Conservation (phyloP, 345 rosid genomes). For the Eucalyptus lansdowneana region DNA sequence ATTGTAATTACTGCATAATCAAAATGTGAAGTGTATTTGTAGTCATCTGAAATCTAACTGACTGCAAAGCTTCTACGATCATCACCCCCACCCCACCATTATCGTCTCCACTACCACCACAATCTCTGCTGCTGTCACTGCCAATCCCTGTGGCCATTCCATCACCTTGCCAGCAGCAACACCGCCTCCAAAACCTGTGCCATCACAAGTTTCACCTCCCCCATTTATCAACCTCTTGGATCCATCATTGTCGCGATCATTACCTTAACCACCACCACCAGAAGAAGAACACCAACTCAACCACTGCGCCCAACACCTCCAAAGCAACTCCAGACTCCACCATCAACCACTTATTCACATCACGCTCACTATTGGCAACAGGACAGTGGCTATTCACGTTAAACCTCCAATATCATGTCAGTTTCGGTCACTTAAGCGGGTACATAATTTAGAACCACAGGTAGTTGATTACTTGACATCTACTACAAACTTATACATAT, state of each 20-base stretch:
- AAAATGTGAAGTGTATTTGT: neutral
- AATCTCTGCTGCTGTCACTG: neutral
- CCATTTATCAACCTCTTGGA: neutral
- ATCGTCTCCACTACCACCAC: neutral
- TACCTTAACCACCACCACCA: neutral
- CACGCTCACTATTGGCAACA: neutral
- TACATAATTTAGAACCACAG: accelerated
- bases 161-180: neutral
- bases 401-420: neutral
- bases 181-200: neutral
- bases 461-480: neutral
- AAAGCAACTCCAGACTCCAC: neutral
- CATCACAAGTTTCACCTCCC: neutral
- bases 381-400: neutral
- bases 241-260: neutral
- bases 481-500: neutral
- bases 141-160: neutral
- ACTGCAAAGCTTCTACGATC: neutral
- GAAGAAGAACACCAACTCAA: neutral
- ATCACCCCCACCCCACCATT: neutral
- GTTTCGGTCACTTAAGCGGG: accelerated
- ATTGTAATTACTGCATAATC: neutral
- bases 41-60: neutral
- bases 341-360: neutral
- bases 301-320: neutral